Conservation (phyloP, 306 rosid species). For the Lupinus albus region DNA sequence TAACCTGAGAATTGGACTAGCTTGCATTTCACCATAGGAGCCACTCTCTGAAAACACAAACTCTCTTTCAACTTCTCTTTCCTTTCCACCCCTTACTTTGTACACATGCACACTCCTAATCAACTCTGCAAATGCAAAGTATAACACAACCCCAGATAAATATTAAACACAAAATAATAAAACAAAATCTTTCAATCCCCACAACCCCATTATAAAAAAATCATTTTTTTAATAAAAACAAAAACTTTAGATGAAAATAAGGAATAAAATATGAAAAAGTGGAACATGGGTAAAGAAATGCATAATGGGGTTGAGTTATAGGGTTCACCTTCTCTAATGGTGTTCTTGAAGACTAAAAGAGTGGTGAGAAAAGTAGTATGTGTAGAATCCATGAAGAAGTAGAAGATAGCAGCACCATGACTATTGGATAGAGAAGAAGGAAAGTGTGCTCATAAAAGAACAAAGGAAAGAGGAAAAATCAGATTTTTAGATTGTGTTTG, state of each 20-base stretch:
- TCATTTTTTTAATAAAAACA: not conserved
- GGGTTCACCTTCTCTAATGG: conserved; percentile 48
- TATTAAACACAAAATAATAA: not conserved
- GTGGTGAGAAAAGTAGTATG: conserved; percentile 40
- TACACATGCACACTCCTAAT: conserved; percentile 62
- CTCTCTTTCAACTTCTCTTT: conserved; percentile 54
- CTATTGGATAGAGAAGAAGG: conserved; percentile 2
- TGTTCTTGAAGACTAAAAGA: conserved; percentile 54
- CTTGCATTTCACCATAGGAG: conserved; percentile 51
- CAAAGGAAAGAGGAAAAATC: conserved; percentile 2
- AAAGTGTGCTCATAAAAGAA: not conserved
- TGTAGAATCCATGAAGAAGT: conserved; percentile 45
- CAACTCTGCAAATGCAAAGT: conserved; percentile 49
- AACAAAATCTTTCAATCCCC: not conserved
- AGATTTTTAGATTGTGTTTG: conserved; percentile 30
- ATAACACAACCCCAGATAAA: conserved; percentile 1
- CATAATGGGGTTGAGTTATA: not conserved
- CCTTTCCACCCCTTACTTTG: conserved; percentile 45
- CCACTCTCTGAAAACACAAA: conserved; percentile 45
- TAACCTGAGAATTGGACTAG: conserved; percentile 49
- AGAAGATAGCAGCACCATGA: conserved; percentile 34
- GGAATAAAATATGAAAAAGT: not conserved
- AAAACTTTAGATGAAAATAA: not conserved
- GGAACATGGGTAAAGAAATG: not conserved
- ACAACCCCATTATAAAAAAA: not conserved